phyloP scores from a whole-genome alignment of 768 basidiomycete species.

The Leccinellum albellum region DNA sequence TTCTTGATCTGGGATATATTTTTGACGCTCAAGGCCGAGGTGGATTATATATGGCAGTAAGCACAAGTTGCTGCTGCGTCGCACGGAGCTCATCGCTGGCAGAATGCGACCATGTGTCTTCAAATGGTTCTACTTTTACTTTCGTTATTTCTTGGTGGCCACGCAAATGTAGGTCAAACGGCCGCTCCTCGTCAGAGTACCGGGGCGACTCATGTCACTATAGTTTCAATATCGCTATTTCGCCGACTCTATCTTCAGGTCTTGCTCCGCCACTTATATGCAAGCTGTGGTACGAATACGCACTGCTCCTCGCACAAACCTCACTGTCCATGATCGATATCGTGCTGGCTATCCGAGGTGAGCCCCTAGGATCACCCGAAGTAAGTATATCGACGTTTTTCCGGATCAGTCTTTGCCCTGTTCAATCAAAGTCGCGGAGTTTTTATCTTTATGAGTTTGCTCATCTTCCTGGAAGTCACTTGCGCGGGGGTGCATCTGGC shows the following conservation, averaged over 20 bases:
- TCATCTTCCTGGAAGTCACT: constrained; percentile 19
- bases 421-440: constrained; percentile 37
- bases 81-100: not conserved
- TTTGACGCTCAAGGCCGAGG: constrained; percentile 24
- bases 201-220: not conserved
- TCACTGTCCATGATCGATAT: constrained; percentile 16
- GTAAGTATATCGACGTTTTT: not conserved
- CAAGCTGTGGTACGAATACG: constrained; percentile 5
- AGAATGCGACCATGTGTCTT: constrained; percentile 10
- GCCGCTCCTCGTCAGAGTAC: not conserved
- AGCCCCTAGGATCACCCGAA: not conserved
- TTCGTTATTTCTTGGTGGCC: constrained; percentile 13
- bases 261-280: constrained; percentile 4
- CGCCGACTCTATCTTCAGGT: constrained; percentile 9
- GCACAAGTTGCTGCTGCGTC: not conserved
- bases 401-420: constrained; percentile 17
- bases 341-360: constrained; percentile 24
- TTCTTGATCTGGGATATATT: constrained; percentile 30
- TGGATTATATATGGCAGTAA: constrained; percentile 32
- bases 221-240: constrained; percentile 9
- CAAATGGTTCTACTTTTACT: constrained; percentile 19
- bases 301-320: constrained; percentile 1
- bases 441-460: constrained; percentile 10
- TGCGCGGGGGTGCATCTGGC: not conserved
- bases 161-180: constrained; percentile 8